phyloP scores from a whole-genome alignment of 345 rosid genomes.

The Eucalyptus albens region DNA sequence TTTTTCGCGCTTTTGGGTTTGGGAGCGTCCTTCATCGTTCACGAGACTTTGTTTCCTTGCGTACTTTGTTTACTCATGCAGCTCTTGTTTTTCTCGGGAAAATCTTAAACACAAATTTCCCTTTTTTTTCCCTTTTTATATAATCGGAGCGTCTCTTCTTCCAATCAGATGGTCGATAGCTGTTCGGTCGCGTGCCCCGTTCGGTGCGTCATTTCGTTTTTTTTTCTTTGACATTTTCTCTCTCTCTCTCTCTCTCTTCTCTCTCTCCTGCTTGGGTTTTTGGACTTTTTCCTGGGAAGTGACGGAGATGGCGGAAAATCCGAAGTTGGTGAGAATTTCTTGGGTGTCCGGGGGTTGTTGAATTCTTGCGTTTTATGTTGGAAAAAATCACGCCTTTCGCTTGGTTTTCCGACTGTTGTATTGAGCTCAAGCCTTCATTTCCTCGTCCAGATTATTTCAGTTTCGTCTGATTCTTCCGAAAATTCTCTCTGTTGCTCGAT shows the following conservation, averaged over 20 bases:
- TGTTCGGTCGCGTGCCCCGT: background rate
- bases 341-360: background rate
- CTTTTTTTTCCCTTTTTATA: too few relatives aligned
- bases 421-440: background rate
- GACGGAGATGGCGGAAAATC: conserved; percentile 35
- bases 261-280: background rate
- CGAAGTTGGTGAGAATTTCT: conserved; percentile 34
- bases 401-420: background rate
- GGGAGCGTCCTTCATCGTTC: background rate
- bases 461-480: background rate
- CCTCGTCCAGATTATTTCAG: background rate
- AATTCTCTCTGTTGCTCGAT: background rate
- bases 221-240: background rate
- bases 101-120: background rate
- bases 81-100: background rate
- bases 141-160: background rate
- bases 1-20: background rate
- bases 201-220: conserved; percentile 6
- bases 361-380: background rate
- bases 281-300: conserved; percentile 4
- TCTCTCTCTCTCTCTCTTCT: background rate
- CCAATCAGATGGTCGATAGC: conserved; percentile 4
- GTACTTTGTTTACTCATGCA: background rate
- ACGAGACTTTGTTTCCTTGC: background rate
- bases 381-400: background rate